Evolutionary conservation across 2,329 filamentous ascomycete species (phyloP), one percentile per base, ranked within the genome.

Genomic region (Claviceps sp.): DNA sequence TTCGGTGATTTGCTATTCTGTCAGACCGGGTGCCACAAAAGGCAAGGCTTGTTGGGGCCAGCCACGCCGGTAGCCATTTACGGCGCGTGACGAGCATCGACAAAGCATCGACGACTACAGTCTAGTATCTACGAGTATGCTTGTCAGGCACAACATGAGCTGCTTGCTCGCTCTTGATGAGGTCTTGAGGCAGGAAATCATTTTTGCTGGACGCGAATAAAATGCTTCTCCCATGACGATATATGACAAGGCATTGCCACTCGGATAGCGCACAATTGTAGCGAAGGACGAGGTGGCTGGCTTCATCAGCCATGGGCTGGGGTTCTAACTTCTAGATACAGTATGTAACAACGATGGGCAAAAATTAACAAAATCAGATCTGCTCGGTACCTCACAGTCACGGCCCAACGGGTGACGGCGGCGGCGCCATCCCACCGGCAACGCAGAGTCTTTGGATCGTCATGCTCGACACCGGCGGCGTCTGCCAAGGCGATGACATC

Each of bases 1-100:
- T 9, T 36, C 34, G 36, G 42, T 52, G 50, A 52, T 54, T 54
- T 48, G 53, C 46, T 47, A 20, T 45, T 14, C 11, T 6, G 9
- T 20, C 16, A 29, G 46, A 29, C 36, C 36, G 16, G 44, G 42
- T 47, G 47, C 44, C 50, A 49, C 39, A 52, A 50, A 46, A 36
- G 43, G 38, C 45, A 40, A 51, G 48, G 39, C 44, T n/a, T n/a
- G n/a, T 45, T 51, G 48, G 23, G 29, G 49, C 45, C 49, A 45
- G 47, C n/a, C 8, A 23, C 22, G 37, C 47, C 26, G 42, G 22
- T 34, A 45, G 23, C 50, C 46, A n/a, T 9, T 38, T n/a, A 11
- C 50, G 38, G 22, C 14, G 14, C 16, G 2, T 16, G 14, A n/a
- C 38, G 14, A 16, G 14, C 16, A n/a, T n/a, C 38, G n/a, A 6